These are phyloP conservation scores for Backusella luteola DNA, from an alignment of 192 early-diverging fungal genomes.

Conservation along the genomic window DNA sequence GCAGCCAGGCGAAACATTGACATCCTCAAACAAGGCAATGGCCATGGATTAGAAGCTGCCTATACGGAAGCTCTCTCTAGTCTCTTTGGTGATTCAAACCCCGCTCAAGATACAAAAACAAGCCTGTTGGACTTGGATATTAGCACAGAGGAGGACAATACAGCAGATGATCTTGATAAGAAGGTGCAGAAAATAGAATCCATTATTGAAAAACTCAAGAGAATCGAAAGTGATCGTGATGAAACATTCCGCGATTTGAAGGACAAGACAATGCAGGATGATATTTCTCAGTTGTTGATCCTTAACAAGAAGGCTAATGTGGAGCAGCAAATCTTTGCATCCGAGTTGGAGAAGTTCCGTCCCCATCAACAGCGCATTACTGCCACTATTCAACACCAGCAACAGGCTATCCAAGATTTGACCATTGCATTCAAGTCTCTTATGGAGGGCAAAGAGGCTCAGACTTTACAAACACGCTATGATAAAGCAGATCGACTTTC, in stretches of 20 bases:
- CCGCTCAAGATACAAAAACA: slow-evolving; percentile 26
- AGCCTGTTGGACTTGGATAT: slow-evolving; percentile 58
- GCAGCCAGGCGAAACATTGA: slow-evolving; percentile 39
- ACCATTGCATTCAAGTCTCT: slow-evolving; percentile 70
- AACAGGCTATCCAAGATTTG: slow-evolving; percentile 70
- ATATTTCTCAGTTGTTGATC: slow-evolving; percentile 80
- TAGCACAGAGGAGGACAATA: slow-evolving; percentile 28
- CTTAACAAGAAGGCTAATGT: slow-evolving; percentile 78
- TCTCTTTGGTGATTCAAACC: not conserved
- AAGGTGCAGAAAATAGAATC: slow-evolving; percentile 65
- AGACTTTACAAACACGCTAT: slow-evolving; percentile 65
- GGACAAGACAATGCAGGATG: slow-evolving; percentile 82
- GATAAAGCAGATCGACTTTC: slow-evolving; percentile 65
- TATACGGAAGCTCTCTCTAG: slow-evolving; percentile 41
- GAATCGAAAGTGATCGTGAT: slow-evolving; percentile 69
- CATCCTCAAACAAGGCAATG: slow-evolving; percentile 41
- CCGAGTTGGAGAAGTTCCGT: slow-evolving; percentile 90
- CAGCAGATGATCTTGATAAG: slow-evolving; percentile 38
- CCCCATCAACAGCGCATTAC: slow-evolving; percentile 74
- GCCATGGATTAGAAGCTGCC: slow-evolving; percentile 41
- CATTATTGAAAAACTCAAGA: slow-evolving; percentile 57
- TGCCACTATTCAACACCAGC: slow-evolving; percentile 72
- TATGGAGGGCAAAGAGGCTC: slow-evolving; percentile 72
- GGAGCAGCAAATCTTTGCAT: slow-evolving; percentile 84
- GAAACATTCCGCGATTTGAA: slow-evolving; percentile 74